Percentiles rank a stretch among this genome's conserved stretches.
Evolutionary conservation across 2,329 filamentous ascomycete genomes (phyloP).

Genomic region (Botrytis pseudocinerea): DNA sequence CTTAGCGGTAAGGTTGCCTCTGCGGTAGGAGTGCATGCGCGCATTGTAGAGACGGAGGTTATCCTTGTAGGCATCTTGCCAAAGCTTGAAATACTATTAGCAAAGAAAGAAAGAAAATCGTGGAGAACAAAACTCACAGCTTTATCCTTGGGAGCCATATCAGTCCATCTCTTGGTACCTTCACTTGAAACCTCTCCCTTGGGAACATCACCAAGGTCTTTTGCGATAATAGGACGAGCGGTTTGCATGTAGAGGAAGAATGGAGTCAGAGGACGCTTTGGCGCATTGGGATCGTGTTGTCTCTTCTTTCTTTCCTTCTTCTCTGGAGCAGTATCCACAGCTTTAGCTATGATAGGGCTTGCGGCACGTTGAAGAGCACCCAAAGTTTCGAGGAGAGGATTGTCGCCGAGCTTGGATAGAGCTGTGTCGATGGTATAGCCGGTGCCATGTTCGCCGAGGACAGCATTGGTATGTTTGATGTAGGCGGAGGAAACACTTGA

Average conservation of each 20-base stretch:
- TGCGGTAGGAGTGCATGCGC: slow-evolving; percentile 64
- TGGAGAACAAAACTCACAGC: slow-evolving; percentile 43
- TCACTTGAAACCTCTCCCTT: slow-evolving; percentile 88
- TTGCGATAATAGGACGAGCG: slow-evolving; percentile 78
- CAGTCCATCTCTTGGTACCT: slow-evolving; percentile 81
- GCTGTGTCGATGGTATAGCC: slow-evolving; percentile 46
- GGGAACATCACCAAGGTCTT: slow-evolving; percentile 73
- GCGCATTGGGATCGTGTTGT: slow-evolving; percentile 85
- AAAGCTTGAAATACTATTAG: slow-evolving; percentile 41
- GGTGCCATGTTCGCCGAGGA: slow-evolving; percentile 65
- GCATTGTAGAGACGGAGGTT: slow-evolving; percentile 67
- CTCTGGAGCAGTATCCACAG: slow-evolving; percentile 55
- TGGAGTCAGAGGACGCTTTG: slow-evolving; percentile 89
- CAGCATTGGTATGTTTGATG: slow-evolving; percentile 82
- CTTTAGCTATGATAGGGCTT: slow-evolving; percentile 44
- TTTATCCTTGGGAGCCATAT: slow-evolving; percentile 75
- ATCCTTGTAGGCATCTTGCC: slow-evolving; percentile 68
- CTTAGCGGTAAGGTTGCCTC: slow-evolving; percentile 58
- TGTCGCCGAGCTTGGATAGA: slow-evolving; percentile 49
- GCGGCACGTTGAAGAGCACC: slow-evolving; percentile 40
- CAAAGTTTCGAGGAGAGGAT: slow-evolving; percentile 42
- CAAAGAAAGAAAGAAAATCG: not conserved
- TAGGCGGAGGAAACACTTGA: slow-evolving; percentile 80
- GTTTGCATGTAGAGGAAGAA: slow-evolving; percentile 95
- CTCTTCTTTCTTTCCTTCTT: slow-evolving; percentile 91